These are phyloP conservation scores for Backusella psychrophila DNA, from an alignment of 192 early-diverging fungal genomes.

Conservation along the genomic window DNA sequence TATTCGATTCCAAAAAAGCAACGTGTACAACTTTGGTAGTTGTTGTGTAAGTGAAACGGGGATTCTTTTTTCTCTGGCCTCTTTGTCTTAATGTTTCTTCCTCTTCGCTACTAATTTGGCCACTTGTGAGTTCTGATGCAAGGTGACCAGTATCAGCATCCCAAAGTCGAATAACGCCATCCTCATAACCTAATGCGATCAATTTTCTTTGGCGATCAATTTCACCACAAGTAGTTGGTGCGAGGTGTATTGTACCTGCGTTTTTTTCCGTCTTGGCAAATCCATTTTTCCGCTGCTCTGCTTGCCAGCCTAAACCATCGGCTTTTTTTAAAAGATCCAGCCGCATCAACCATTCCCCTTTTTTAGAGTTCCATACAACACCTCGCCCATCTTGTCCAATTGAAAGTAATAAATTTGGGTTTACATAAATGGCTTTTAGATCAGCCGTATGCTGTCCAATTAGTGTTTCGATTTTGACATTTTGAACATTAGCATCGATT, in stretches of 20 bases:
- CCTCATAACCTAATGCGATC: slow-evolving; percentile 23
- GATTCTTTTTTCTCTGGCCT: not conserved
- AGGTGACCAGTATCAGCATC: slow-evolving; percentile 7
- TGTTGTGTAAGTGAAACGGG: not conserved
- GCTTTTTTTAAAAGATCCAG: slow-evolving; percentile 19
- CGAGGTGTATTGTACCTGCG: not conserved
- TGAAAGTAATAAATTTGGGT: slow-evolving; percentile 17
- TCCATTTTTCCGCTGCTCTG: slow-evolving; percentile 4
- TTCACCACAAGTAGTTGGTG: slow-evolving; percentile 10
- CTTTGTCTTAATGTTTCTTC: not conserved
- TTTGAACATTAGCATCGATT: slow-evolving; percentile 10
- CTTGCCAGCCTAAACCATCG: not conserved
- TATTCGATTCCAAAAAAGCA: slow-evolving; percentile 2
- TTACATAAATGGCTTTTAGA: slow-evolving; percentile 8
- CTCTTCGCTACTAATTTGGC: not conserved
- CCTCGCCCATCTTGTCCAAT: slow-evolving; percentile 28
- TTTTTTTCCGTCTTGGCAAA: not conserved
- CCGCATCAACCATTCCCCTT: slow-evolving; percentile 23
- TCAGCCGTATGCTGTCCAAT: slow-evolving; percentile 31
- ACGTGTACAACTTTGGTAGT: not conserved
- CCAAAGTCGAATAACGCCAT: slow-evolving; percentile 32
- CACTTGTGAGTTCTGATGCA: not conserved
- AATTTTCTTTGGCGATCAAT: slow-evolving; percentile 22
- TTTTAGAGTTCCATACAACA: slow-evolving; percentile 27
- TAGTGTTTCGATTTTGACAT: slow-evolving; percentile 20